Base-by-base conservation (phyloP, 2,329 filamentous ascomycete genomes). In the Blumeria hordei region DNA sequence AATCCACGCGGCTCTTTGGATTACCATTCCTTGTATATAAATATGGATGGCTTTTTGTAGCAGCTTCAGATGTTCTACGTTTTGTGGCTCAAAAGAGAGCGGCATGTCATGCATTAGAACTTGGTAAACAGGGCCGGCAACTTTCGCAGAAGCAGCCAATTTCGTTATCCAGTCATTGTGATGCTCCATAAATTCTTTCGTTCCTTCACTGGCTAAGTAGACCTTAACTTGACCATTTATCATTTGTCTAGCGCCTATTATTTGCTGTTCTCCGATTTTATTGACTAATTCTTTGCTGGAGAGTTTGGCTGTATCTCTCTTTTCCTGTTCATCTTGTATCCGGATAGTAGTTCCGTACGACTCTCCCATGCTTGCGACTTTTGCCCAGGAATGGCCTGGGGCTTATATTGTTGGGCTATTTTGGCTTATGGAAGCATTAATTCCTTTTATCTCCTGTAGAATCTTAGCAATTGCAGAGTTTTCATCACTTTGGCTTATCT, bases 391-490 rank as follows among this genome's bases (percentile, higher is more conserved):
- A 8, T 8, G 36, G 8, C 14, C n/a, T n/a, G n/a, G 35, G 21
- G n/a, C n/a, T n/a, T n/a, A n/a, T n/a, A n/a, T n/a, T n/a, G n/a
- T n/a, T n/a, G n/a, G n/a, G n/a, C n/a, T n/a, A n/a, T n/a, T n/a
- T 8, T 50, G 47, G 28, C 21, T 33, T 3, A 50, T 33, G 6
- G 10, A 33, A 8, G 21, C 7, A n/a, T 50, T 50, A 28, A 50
- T 32, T 3, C n/a, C 5, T 9, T 50, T 5, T 3, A 50, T n/a
- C 35, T 50, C 47, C 21, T 50, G 47, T 32, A 34, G 47, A 7
- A 53, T 44, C 57, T 34, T 39, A 32, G 32, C 55, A 53, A 45
- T 36, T 21, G 11, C 45, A 8, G 34, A 54, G 57, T 63, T 35
- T 37, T 52, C 49, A n/a, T n/a, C n/a, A n/a, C n/a, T n/a, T n/a